Percentiles rank a stretch among this genome's conserved stretches.
Conservation (phyloP, 73 alveolate species). For the Paramecium tetraurelia region DNA sequence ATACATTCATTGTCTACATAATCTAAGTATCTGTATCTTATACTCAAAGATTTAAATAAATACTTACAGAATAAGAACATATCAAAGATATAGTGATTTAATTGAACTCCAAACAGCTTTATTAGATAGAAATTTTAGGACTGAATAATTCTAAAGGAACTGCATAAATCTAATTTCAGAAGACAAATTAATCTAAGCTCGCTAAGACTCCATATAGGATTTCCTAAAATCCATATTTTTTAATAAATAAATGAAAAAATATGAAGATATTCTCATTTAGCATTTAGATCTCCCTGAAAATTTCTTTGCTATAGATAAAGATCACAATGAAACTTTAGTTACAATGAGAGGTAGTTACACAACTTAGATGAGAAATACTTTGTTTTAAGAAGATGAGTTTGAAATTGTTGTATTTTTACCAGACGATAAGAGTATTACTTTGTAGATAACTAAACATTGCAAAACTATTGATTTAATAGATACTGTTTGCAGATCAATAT, state of each 20-base stretch:
- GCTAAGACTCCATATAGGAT: not conserved
- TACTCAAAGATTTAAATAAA: not conserved
- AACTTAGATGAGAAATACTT: not conserved
- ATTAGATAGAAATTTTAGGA: not conserved
- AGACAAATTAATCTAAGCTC: not conserved
- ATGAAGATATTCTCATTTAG: not conserved
- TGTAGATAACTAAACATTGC: not conserved
- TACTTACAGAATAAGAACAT: not conserved
- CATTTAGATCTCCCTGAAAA: constrained; percentile 16
- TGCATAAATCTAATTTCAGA: not conserved
- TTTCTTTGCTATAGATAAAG: not conserved
- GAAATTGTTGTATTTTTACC: not conserved
- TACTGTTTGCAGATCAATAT: not conserved
- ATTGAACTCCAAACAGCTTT: not conserved
- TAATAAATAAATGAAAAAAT: not conserved
- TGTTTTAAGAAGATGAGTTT: not conserved
- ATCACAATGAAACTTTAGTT: not conserved
- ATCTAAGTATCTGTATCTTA: not conserved
- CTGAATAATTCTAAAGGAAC: not conserved
- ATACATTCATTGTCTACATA: not conserved
- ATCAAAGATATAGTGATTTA: constrained; percentile 12
- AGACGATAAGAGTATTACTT: not conserved
- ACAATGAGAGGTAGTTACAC: not conserved
- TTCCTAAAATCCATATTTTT: not conserved
- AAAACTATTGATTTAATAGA: constrained; percentile 2